Evolutionary conservation across 495 filamentous ascomycete genomes (phyloP).

Genomic region (Neurospora tetraspora): DNA sequence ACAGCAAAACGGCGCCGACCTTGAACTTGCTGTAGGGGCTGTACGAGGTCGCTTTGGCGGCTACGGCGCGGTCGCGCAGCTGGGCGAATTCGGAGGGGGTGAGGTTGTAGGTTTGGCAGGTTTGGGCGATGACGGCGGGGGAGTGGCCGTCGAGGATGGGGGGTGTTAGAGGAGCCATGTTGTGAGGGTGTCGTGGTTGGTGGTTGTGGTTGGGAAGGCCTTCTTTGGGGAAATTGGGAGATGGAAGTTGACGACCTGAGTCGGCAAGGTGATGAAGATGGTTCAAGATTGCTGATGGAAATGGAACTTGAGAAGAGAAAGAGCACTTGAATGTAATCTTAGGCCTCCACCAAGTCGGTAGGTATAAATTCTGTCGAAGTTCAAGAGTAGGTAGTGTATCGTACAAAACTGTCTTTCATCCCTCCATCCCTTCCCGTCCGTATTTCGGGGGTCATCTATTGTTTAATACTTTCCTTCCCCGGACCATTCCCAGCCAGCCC

Average conservation of each 20-base stretch:
- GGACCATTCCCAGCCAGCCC: not conserved
- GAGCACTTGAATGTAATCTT: not conserved
- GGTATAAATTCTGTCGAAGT: not conserved
- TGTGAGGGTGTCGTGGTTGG: not conserved
- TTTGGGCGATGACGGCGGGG: slow-evolving; percentile 12
- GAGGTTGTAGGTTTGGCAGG: slow-evolving; percentile 37
- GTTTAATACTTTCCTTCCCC: not conserved
- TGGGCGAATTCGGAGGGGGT: slow-evolving; percentile 47
- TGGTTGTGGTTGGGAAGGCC: not conserved
- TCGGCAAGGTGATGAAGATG: not conserved
- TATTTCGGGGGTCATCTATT: not conserved
- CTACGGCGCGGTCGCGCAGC: slow-evolving; percentile 47
- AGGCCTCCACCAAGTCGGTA: not conserved
- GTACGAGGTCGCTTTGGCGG: slow-evolving; percentile 68
- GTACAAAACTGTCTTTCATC: not conserved
- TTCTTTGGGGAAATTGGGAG: not conserved
- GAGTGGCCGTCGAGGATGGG: slow-evolving; percentile 17
- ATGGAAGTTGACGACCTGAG: not conserved
- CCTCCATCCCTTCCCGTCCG: not conserved
- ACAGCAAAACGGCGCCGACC: slow-evolving; percentile 76
- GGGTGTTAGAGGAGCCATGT: slow-evolving; percentile 3
- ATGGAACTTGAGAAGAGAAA: not conserved
- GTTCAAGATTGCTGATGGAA: not conserved
- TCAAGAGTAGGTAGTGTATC: not conserved
- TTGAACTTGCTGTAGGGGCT: slow-evolving; percentile 92